phyloP scores from a whole-genome alignment of 164 flowering plant species.

The Aristolochia fimbriata region DNA sequence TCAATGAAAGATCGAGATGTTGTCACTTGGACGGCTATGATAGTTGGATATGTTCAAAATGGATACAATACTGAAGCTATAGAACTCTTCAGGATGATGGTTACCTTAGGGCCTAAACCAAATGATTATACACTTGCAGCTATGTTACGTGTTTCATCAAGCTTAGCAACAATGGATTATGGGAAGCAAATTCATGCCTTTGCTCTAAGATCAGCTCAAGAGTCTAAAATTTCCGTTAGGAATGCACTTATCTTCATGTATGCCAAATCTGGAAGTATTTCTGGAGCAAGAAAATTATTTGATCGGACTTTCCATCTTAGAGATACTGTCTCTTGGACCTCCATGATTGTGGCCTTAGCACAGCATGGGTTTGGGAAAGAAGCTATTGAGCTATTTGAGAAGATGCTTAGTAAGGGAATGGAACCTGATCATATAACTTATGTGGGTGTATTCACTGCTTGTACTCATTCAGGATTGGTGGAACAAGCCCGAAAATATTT shows the following conservation, averaged over 20 bases:
- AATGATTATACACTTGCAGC: constrained; percentile 68
- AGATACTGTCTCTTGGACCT: constrained; percentile 81
- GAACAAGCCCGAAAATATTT: constrained; percentile 48
- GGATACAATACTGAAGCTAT: constrained; percentile 50
- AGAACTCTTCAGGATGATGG: constrained; percentile 58
- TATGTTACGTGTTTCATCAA: constrained; percentile 59
- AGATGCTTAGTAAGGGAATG: constrained; percentile 40
- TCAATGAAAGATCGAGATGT: constrained; percentile 55
- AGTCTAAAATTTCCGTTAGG: constrained; percentile 49
- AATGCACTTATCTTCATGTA: constrained; percentile 80
- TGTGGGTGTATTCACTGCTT: constrained; percentile 83
- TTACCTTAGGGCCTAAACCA: constrained; percentile 58
- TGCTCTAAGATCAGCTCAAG: constrained; percentile 44
- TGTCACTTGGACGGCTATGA: constrained; percentile 95
- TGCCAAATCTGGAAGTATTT: constrained; percentile 61
- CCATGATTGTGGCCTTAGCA: constrained; percentile 76
- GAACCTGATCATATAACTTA: constrained; percentile 84
- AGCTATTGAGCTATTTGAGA: constrained; percentile 57
- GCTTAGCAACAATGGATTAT: constrained; percentile 54
- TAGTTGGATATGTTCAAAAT: constrained; percentile 73
- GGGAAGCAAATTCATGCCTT: constrained; percentile 70
- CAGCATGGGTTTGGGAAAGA: constrained; percentile 79
- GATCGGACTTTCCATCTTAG: constrained; percentile 16
- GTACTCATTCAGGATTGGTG: constrained; percentile 72
- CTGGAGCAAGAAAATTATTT: constrained; percentile 44